Evolutionary conservation across 2,329 filamentous ascomycete species (phyloP), one percentile per base, ranked within the genome.

Genomic region (Cladosporium austrohemisphaericum): DNA sequence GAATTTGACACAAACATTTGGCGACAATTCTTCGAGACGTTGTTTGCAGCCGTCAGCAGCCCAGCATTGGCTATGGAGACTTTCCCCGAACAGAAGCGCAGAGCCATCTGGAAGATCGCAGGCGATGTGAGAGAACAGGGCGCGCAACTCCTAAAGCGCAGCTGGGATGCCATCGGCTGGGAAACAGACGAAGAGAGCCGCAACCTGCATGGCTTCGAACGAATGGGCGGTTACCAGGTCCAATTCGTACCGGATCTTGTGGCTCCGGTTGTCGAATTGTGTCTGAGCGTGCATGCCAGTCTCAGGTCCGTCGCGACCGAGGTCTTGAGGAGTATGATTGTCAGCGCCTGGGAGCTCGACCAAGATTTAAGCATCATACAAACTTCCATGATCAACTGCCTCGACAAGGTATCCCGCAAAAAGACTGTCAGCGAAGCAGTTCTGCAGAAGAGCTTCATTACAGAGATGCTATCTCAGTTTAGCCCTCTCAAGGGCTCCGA

Each of bases 21-120:
- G 93, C 91, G 92, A 57, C 76, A 86, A 25, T 96, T 95, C 71
- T 96, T 98, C 65, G 86, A 84, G 14, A 92, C 90, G 0, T 73
- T 98, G 23, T 76, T 98, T 22, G 90, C 88, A 63, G 83, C 97
- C 3, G 88, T 98, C 2, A 88, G 88, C 4, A 96, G 90, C 61
- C 84, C 91, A 28, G 88, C 86, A 0, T 77, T 98, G 16, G 91
- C 93, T 0, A 78, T 98, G 29, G 93, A 98, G 65, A 95, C 91
- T 0, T 97, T 96, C 64, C 90, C 93, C 0, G 94, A 98, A 67
- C 93, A 98, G 70, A 98, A 97, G 71, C 78, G 93, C 37, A 78
- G 93, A 49, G 92, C 93, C 1, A 92, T 97, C 1, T 98, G 94
- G 93, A 98, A 97, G 72, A 96, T 98, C 64, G 93, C 92, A 3